Evolutionary conservation across 176 grass and related monocot genomes (phyloP), one percentile per base, ranked within the genome.

Genomic region (Zoysia pacifica): DNA sequence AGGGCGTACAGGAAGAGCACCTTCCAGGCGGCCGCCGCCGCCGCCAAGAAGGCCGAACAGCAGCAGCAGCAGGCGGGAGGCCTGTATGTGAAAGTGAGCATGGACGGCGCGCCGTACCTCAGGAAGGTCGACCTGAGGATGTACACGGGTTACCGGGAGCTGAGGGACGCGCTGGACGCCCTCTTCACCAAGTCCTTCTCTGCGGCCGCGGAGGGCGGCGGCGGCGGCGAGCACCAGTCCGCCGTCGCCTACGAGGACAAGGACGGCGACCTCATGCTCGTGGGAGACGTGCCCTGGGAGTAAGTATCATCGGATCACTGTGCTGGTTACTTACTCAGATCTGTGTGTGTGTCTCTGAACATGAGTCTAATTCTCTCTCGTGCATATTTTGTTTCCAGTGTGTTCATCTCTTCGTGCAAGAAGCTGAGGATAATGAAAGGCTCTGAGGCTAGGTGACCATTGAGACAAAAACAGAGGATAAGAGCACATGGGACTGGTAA

Each of bases 361-460:
- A 72, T 6, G 45, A 44, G 18, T 5, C 79, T 87, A 8, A 87
- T 36, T 7, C 1, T 47, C 38, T 52, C 0, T 45, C 38, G 0
- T 15, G 0, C 9, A 9, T 74, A 7, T 28, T 28, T 28, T 79
- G 19, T 61, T 49, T 88, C 74, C 80, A 97, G 94, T 19, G 94
- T 97, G 94, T 94, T 97, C 76, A 81, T 85, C 84, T 86, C 87
- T 52, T 91, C 94, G 1, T 94, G 94, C 94, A 97, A 97, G 85
- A 97, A 89, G 76, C 83, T 97, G 42, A 97, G 94, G 73, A 94
- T 97, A 58, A 89, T 97, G 91, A 97, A 81, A 68, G 82, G 84
- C 1, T 89, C 82, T 70, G 91, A 97, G 58, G 88, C 81, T 50
- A 93, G 81, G 81, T 93, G 91, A 80, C 82, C 12, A 18, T 20